phyloP scores from a whole-genome alignment of 768 basidiomycete species.

The Dentipellis sp. region DNA sequence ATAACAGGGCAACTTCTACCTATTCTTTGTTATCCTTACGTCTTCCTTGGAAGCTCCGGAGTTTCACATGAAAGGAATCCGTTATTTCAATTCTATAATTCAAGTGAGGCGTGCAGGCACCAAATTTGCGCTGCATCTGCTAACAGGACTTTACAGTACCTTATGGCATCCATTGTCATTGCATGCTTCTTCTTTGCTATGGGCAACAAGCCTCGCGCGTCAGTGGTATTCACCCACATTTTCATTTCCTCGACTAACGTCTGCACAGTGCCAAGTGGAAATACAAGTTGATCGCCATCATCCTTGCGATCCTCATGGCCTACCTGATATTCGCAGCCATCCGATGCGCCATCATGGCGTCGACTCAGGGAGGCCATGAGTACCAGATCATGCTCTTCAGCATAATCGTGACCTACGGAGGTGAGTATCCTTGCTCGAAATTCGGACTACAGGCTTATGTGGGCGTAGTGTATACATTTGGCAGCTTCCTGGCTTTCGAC shows the following conservation, averaged over 20 bases:
- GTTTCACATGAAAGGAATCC: constrained; percentile 55
- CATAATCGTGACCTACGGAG: constrained; percentile 76
- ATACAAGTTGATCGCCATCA: constrained; percentile 70
- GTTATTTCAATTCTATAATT: constrained; percentile 63
- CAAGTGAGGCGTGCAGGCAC: constrained; percentile 37
- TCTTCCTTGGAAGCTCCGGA: constrained; percentile 73
- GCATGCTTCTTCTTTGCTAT: constrained; percentile 90
- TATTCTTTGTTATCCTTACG: constrained; percentile 91
- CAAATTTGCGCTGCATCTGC: background rate
- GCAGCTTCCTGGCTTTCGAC: constrained; percentile 80
- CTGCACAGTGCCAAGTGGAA: constrained; percentile 62
- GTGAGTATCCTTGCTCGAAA: constrained; percentile 28
- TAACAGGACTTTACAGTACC: constrained; percentile 39
- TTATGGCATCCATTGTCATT: constrained; percentile 78
- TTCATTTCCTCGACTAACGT: background rate
- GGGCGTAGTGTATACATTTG: constrained; percentile 58
- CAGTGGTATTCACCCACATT: constrained; percentile 12
- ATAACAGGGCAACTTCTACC: constrained; percentile 81
- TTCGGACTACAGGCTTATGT: constrained; percentile 1
- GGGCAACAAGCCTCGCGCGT: constrained; percentile 92
- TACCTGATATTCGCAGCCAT: constrained; percentile 82
- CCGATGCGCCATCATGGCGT: constrained; percentile 70
- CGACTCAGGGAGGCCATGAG: constrained; percentile 51
- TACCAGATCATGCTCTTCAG: constrained; percentile 79
- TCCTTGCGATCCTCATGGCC: constrained; percentile 68